Conservation (phyloP, 2,329 filamentous ascomycete species). For the Samsoniella hepiali region DNA sequence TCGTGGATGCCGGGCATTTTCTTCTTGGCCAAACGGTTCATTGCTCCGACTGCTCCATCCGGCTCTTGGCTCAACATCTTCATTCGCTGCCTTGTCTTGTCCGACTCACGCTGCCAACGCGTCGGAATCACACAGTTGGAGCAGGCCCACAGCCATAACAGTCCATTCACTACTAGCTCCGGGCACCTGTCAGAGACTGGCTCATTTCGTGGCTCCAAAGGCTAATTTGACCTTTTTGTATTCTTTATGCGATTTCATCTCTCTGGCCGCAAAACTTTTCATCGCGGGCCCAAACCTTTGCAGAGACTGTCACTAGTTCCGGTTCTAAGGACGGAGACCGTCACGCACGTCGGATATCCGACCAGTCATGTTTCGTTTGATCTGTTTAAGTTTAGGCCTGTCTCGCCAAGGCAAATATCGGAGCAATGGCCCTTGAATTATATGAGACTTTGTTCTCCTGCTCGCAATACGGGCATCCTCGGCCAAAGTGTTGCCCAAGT, state of each 20-base stretch:
- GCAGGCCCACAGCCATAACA: not conserved
- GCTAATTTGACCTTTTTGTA: not conserved
- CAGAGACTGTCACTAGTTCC: not conserved
- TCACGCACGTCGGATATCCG: not conserved
- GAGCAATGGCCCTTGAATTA: not conserved
- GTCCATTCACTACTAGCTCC: not conserved
- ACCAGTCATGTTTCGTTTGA: not conserved
- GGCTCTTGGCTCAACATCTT: not conserved
- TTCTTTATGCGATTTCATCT: not conserved
- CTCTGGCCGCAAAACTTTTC: not conserved
- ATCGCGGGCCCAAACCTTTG: not conserved
- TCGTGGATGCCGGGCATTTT: constrained; percentile 2
- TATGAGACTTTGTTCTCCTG: not conserved
- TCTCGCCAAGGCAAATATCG: not conserved
- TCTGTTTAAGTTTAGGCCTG: not conserved
- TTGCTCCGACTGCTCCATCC: not conserved
- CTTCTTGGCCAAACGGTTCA: not conserved
- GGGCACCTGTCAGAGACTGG: not conserved
- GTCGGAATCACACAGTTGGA: not conserved
- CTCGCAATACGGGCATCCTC: not conserved
- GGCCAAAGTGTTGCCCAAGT: not conserved
- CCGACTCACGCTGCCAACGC: not conserved
- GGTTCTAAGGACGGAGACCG: not conserved
- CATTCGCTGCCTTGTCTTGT: not conserved
- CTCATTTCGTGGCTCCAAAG: not conserved